phyloP scores from a whole-genome alignment of 2,329 filamentous ascomycete species.

The Cercospora canescens region DNA sequence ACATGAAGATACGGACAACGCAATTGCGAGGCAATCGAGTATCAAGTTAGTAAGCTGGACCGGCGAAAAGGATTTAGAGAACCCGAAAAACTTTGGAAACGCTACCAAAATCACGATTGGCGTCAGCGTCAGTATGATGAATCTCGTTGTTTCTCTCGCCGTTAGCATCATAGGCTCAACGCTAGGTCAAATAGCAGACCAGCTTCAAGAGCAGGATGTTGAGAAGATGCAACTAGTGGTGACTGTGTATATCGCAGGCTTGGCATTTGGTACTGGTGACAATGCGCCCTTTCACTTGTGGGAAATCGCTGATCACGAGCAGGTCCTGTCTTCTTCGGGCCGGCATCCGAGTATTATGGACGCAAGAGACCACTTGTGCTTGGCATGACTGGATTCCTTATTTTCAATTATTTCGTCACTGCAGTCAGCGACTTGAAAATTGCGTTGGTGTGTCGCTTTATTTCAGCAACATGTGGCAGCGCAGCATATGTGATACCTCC shows the following conservation, averaged over 20 bases:
- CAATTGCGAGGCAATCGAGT: neutral
- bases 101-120: slow-evolving; percentile 10
- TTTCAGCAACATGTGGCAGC: slow-evolving; percentile 54
- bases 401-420: slow-evolving; percentile 57
- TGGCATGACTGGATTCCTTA: slow-evolving; percentile 50
- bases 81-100: slow-evolving; percentile 13
- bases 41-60: slow-evolving; percentile 8
- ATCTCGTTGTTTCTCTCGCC: slow-evolving; percentile 18
- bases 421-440: slow-evolving; percentile 55
- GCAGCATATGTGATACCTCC: slow-evolving; percentile 52
- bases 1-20: slow-evolving; percentile 7
- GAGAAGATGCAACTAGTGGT: slow-evolving; percentile 4
- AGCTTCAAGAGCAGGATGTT: neutral
- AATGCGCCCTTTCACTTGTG: too few species aligned
- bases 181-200: neutral
- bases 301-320: neutral
- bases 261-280: slow-evolving; percentile 16
- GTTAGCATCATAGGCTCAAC: slow-evolving; percentile 17
- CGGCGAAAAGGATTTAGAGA: slow-evolving; percentile 4
- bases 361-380: slow-evolving; percentile 51
- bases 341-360: slow-evolving; percentile 59
- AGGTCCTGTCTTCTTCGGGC: slow-evolving; percentile 57
- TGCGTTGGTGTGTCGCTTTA: slow-evolving; percentile 55
- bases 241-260: slow-evolving; percentile 17
- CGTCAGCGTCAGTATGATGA: slow-evolving; percentile 14